These are phyloP conservation scores for Pseudogymnoascus sp. DNA, from an alignment of 2,329 filamentous ascomycete species.

Conservation along the genomic window DNA sequence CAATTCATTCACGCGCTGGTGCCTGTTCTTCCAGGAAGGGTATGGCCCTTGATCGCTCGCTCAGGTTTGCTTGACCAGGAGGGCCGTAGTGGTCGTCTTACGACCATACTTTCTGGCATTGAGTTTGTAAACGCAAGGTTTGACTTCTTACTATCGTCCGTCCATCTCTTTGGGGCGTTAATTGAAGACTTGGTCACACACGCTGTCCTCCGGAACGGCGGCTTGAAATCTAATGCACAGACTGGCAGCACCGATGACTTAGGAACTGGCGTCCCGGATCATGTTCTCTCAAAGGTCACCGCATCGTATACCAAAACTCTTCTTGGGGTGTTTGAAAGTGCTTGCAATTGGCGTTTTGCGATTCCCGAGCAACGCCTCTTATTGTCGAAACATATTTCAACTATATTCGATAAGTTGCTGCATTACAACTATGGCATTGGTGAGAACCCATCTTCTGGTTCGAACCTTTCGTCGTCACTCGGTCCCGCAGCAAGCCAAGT, in stretches of 20 bases:
- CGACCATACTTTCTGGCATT: constrained; percentile 70
- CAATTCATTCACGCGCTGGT: constrained; percentile 73
- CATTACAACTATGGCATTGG: constrained; percentile 70
- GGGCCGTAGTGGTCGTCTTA: constrained; percentile 68
- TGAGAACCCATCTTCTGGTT: constrained; percentile 40
- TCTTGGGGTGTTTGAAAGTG: constrained; percentile 80
- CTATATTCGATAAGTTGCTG: constrained; percentile 65
- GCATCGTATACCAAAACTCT: constrained; percentile 67
- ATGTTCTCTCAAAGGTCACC: constrained; percentile 65
- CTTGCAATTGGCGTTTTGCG: constrained; percentile 76
- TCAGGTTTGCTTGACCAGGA: constrained; percentile 74
- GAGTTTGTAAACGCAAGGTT: constrained; percentile 74
- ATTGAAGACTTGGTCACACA: constrained; percentile 68
- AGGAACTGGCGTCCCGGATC: constrained; percentile 69
- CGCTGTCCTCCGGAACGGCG: constrained; percentile 57
- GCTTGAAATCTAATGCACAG: constrained; percentile 41
- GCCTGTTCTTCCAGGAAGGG: constrained; percentile 65
- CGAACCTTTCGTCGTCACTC: constrained; percentile 42
- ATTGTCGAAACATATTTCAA: constrained; percentile 61
- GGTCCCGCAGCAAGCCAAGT: constrained; percentile 69
- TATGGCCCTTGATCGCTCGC: constrained; percentile 84
- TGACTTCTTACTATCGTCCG: constrained; percentile 66
- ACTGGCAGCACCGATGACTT: constrained; percentile 44
- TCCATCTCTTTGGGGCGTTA: constrained; percentile 66
- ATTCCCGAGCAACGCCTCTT: constrained; percentile 59